A percentile compares a stretch with the other conserved stretches of the same genome.
phyloP scores from a whole-genome alignment of 495 filamentous ascomycete genomes.

The Neurospora sp. region DNA sequence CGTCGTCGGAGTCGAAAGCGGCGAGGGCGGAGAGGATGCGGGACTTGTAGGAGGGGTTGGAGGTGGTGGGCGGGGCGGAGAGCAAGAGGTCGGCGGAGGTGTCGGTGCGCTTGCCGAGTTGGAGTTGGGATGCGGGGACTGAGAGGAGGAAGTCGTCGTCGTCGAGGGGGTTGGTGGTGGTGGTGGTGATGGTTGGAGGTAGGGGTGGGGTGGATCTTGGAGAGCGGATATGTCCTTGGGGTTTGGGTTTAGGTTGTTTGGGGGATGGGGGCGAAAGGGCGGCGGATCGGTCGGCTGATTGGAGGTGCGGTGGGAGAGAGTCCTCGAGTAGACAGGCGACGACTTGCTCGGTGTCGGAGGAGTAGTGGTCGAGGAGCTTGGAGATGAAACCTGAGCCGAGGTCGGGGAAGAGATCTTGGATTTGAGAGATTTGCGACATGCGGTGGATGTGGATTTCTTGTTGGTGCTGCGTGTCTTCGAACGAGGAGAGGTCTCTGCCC shows the following conservation, averaged over 20 bases:
- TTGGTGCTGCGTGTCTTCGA: conserved; percentile 32
- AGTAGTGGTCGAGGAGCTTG: conserved; percentile 68
- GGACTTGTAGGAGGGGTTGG: conserved; percentile 51
- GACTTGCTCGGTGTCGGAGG: conserved; percentile 66
- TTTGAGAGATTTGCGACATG: conserved; percentile 71
- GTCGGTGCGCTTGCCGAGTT: conserved; percentile 59
- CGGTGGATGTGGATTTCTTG: conserved; percentile 64
- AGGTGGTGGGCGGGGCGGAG: conserved; percentile 39
- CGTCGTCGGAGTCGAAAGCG: conserved; percentile 87
- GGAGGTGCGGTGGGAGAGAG: conserved; percentile 55
- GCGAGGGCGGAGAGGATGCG: conserved; percentile 86
- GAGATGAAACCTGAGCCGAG: conserved; percentile 76
- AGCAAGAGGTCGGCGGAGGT: conserved; percentile 54
- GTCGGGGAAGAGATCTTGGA: conserved; percentile 89
- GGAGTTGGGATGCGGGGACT: conserved; percentile 49
- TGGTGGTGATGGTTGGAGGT: conserved; percentile 17
- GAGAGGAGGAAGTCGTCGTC: conserved; percentile 72
- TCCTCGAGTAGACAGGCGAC: conserved; percentile 79
- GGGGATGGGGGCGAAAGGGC: conserved; percentile 32
- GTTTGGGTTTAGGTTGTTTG: not conserved
- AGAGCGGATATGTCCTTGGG: not conserved
- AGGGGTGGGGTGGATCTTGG: conserved; percentile 32
- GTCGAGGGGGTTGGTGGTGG: conserved; percentile 30
- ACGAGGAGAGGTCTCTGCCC: conserved; percentile 50
- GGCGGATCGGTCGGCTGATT: conserved; percentile 43